Base-by-base conservation (phyloP, 2,329 filamentous ascomycete genomes). In the Xylariaceae sp. region DNA sequence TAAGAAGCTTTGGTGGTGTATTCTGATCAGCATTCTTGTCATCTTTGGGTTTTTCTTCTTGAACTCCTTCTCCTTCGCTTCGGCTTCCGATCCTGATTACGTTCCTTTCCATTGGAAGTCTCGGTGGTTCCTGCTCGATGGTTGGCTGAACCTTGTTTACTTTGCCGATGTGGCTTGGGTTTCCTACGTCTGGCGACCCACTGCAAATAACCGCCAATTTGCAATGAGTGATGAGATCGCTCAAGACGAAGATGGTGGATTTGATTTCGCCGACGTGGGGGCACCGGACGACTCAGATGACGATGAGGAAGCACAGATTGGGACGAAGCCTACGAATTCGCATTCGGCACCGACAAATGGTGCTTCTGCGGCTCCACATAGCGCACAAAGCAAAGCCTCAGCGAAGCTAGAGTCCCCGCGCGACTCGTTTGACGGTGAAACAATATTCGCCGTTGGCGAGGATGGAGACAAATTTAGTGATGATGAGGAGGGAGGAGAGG, bases 141-240 rank as follows among this genome's bases (percentile, higher is more conserved):
- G 95, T 53, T 99, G 95, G 95, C 81, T 98, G 47, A 98, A 98
- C 73, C 77, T 99, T 52, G 94, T 99, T 14, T 99, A 98, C 76
- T 86, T 99, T 62, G 91, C 90, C 58, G 94, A 99, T 69, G 92
- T 99, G 23, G 87, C 87, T 52, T 97, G 94, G 76, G 85, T 99
- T 64, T 92, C 95, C 19, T 99, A 98, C 74, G 82, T 99, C 50
- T 99, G 95, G 95, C 84, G 95, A 44, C 95, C 95, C 6, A 98
- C 94, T 19, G 92, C 90, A 49, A 98, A 99, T 77, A 99, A 99
- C 78, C 86, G 93, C 67, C 87, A 95, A 55, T 99, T 99, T 69
- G 95, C 95, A 61, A 99, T 99, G 95, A 96, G 91, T 77, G 95
- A 99, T 70, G 95, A 99, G 85, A 89, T 99, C 71, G 94, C 95